Base-by-base conservation (phyloP, 2,329 filamentous ascomycete species). In the Eurotiales sp. region DNA sequence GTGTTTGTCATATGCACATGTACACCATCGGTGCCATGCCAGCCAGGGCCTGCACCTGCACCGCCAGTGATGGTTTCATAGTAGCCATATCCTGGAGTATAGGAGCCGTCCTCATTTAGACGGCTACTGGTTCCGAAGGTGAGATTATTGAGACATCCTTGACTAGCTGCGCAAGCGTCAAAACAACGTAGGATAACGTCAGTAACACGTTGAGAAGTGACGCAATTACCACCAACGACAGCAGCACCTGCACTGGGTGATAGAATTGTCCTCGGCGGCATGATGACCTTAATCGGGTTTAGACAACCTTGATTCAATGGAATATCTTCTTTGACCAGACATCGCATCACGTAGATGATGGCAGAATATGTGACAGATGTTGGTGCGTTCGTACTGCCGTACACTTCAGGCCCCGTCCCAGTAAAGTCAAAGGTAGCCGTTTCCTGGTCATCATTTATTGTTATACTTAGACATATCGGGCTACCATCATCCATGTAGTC, bases 401-500 rank as follows among this genome's bases (percentile, higher is more conserved):
- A 69, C 1, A 59, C 60, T 52, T 72, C 66, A 21, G 56, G 55
- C 2, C 66, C 66, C 1, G 71, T 73, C 17, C 71, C 71, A 0
- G 67, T 67, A 55, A 73, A 74, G 52, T 74, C 70, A 54, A 73
- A 73, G 2, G 53, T 50, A 0, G 67, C 65, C 15, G 56, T 56
- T 1, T 69, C 70, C 14, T 15, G 5, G 19, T 58, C 59, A 2
- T 57, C 58, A 42, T 68, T 55, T 40, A 73, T 71, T 6, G 54
- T 59, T 36, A 74, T 61, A 19, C 58, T 55, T 23, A 74, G 59
- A 6, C 49, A 15, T 42, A 73, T 68, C 3, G 59, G 58, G 1
- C 66, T 69, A 6, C 70, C 71, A 50, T 73, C 66, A 55, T 76
- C 73, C 61, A 75, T 69, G 52, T 61, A 69, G 53, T 76, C 73